Percentiles rank a stretch among this genome's conserved stretches.
Conservation (phyloP, 768 basidiomycete species). For the Lactarius pseudohatsudake region DNA sequence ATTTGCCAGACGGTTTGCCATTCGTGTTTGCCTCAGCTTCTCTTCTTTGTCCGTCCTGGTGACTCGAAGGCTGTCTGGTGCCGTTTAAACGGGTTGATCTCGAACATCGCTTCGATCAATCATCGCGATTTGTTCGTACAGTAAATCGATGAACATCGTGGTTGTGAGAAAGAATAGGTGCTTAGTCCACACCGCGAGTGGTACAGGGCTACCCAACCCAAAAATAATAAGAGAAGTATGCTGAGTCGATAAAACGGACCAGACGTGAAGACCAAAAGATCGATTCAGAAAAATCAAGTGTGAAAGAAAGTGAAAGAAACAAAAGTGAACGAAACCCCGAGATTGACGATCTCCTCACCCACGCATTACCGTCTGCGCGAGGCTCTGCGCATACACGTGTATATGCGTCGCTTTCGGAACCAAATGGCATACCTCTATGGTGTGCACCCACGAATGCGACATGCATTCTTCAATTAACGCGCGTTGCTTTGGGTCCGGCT, state of each 20-base stretch:
- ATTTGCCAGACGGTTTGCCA: neutral
- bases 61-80: neutral
- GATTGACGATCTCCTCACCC: constrained; percentile 10
- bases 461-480: constrained; percentile 79
- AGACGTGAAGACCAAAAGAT: constrained; percentile 2
- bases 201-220: constrained; percentile 7
- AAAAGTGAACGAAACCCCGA: constrained; percentile 3
- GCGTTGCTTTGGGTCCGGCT: constrained; percentile 84
- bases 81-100: neutral
- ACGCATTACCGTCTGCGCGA: constrained; percentile 18
- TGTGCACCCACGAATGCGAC: constrained; percentile 72
- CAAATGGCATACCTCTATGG: constrained; percentile 80
- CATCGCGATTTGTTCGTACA: neutral
- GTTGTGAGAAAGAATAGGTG: neutral
- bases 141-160: neutral
- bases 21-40: neutral
- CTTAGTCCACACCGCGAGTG: neutral
- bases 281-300: neutral
- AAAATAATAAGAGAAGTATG: constrained; percentile 16
- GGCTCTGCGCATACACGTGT: constrained; percentile 46
- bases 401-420: constrained; percentile 64
- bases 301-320: constrained; percentile 5
- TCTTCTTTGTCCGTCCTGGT: neutral
- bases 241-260: neutral
- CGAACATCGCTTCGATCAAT: neutral